Conservation (phyloP, 2,329 filamentous ascomycete species). For the Fusarium algeriense region DNA sequence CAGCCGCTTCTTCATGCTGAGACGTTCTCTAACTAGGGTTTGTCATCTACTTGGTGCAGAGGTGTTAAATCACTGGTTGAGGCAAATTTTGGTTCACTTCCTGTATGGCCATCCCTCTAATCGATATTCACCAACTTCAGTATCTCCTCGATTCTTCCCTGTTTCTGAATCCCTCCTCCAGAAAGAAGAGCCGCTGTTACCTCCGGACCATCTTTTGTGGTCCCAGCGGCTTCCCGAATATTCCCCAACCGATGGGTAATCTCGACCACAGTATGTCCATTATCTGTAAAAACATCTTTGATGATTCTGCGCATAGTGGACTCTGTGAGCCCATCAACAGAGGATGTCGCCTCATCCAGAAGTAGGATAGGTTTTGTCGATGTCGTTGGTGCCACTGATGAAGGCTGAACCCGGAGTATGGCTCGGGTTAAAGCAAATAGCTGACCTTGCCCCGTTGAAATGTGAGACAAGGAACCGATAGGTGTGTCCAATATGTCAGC, state of each 20-base stretch:
- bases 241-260: not conserved
- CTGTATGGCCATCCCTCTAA: not conserved
- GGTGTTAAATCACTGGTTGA: too few relatives aligned
- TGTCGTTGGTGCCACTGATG: not conserved
- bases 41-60: too few relatives aligned
- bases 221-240: accelerated
- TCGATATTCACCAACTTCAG: accelerated
- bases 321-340: not conserved
- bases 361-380: not conserved
- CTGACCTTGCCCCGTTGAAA: not conserved
- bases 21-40: too few relatives aligned
- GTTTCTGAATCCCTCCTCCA: not conserved
- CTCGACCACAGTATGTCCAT: not conserved
- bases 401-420: not conserved
- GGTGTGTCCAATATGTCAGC: not conserved
- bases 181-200: not conserved
- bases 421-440: not conserved
- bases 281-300: accelerated
- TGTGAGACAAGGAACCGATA: not conserved
- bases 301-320: not conserved
- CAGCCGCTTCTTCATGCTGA: too few relatives aligned
- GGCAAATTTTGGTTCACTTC: too few relatives aligned
- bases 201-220: accelerated
- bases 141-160: not conserved
- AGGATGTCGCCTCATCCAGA: not conserved